A percentile compares a stretch with the other conserved stretches of the same genome.
phyloP scores from a whole-genome alignment of 257 asterid species.

The Ballota nigra region DNA sequence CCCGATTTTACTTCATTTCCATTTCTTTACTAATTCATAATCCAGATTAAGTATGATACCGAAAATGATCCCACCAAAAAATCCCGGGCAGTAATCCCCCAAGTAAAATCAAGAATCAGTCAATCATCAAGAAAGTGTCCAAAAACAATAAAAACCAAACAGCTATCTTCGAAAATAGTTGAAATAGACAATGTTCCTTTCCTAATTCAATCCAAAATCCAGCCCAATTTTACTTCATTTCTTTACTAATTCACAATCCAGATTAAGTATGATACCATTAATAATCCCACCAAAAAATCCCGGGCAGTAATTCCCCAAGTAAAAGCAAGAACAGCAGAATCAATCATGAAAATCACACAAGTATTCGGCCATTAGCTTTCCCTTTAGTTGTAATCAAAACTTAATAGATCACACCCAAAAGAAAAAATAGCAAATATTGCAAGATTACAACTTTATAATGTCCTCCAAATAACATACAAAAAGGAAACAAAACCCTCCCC shows the following conservation, averaged over 20 bases:
- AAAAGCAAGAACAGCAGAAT: constrained; percentile 4
- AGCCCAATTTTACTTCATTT: not conserved
- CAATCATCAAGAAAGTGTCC: too few species aligned
- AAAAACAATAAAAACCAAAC: too few species aligned
- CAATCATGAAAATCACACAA: constrained; percentile 8
- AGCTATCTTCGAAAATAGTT: too few species aligned
- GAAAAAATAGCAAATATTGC: constrained; percentile 6
- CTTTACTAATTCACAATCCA: not conserved
- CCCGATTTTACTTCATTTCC: not conserved
- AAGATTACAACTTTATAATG: constrained; percentile 2
- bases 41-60: not conserved
- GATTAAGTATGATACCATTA: not conserved
- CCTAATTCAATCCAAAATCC: not conserved
- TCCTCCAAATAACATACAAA: not conserved
- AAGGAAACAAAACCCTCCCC: constrained; percentile 14
- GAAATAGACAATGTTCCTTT: constrained; percentile 10
- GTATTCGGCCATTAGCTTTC: not conserved
- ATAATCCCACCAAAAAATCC: not conserved
- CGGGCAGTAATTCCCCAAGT: not conserved
- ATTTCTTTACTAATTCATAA: not conserved
- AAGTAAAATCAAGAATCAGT: not conserved
- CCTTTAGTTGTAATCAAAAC: not conserved
- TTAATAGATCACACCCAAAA: constrained; percentile 9
- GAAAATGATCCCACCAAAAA: not conserved
- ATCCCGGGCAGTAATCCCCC: not conserved